Conservation (phyloP, 768 basidiomycete species). For the Trametes maxima region DNA sequence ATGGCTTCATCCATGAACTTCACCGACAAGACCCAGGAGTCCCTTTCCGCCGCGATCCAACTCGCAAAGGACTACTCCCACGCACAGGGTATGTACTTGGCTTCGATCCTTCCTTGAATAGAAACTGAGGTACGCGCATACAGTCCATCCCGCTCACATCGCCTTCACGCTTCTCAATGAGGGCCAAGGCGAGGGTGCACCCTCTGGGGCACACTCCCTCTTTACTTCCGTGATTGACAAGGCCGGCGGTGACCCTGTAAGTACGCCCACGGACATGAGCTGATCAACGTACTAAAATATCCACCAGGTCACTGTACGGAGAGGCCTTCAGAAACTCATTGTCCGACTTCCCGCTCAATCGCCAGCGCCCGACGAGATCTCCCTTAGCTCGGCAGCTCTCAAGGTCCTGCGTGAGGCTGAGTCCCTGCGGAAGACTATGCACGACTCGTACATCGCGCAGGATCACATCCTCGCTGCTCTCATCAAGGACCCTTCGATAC, state of each 20-base stretch:
- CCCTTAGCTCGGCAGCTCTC: constrained; percentile 55
- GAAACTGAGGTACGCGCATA: constrained; percentile 5
- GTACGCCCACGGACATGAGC: constrained; percentile 29
- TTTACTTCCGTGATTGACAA: constrained; percentile 78
- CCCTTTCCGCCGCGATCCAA: constrained; percentile 71
- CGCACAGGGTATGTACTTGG: constrained; percentile 60
- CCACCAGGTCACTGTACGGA: constrained; percentile 56
- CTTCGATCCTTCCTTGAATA: too few species aligned
- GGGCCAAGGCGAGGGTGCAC: constrained; percentile 42
- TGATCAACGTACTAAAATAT: constrained; percentile 2
- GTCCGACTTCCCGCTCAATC: constrained; percentile 82
- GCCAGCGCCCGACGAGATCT: constrained; percentile 83
- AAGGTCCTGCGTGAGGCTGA: constrained; percentile 78
- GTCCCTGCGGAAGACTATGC: constrained; percentile 77
- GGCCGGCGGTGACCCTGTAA: constrained; percentile 83
- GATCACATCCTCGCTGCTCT: constrained; percentile 90
- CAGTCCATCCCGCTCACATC: constrained; percentile 84
- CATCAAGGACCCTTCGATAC: constrained; percentile 70
- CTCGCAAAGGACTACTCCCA: constrained; percentile 84
- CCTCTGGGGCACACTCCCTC: constrained; percentile 52
- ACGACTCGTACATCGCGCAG: constrained; percentile 90
- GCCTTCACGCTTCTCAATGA: constrained; percentile 83
- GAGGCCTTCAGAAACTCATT: constrained; percentile 73
- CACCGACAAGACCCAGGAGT: constrained; percentile 80
- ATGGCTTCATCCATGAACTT: constrained; percentile 72